Conservation (phyloP, 345 rosid species). For the Adansonia digitata region DNA sequence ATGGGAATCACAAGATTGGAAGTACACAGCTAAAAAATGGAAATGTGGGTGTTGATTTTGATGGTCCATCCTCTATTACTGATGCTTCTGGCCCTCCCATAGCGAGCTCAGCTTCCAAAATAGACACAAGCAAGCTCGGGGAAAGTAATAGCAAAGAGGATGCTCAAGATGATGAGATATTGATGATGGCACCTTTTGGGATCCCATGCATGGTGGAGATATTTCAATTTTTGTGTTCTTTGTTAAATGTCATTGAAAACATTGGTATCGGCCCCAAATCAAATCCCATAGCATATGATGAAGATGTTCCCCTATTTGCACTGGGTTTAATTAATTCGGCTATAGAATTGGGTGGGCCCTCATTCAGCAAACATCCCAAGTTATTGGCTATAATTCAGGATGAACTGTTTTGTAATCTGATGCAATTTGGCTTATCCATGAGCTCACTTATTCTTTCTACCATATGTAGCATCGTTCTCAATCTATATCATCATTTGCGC, state of each 20-base stretch:
- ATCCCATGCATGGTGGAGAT: slow-evolving; percentile 75
- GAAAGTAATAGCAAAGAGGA: slow-evolving; percentile 28
- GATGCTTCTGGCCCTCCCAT: slow-evolving; percentile 22
- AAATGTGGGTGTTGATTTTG: slow-evolving; percentile 21
- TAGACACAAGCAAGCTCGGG: slow-evolving; percentile 26
- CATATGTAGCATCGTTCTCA: slow-evolving; percentile 68
- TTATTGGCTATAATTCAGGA: slow-evolving; percentile 57
- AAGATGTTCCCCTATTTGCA: slow-evolving; percentile 78
- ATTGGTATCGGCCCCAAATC: slow-evolving; percentile 45
- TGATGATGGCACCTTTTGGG: slow-evolving; percentile 59
- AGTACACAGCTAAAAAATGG: slow-evolving; percentile 45
- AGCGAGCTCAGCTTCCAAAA: slow-evolving; percentile 20
- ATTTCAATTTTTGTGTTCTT: slow-evolving; percentile 60
- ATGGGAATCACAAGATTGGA: slow-evolving; percentile 30
- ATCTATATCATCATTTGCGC: slow-evolving; percentile 61
- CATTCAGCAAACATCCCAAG: slow-evolving; percentile 47
- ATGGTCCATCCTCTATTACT: slow-evolving; percentile 14
- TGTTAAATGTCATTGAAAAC: slow-evolving; percentile 52
- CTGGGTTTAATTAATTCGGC: slow-evolving; percentile 67
- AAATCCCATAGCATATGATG: slow-evolving; percentile 64
- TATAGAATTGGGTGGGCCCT: slow-evolving; percentile 57
- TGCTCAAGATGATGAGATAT: slow-evolving; percentile 33
- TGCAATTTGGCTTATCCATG: slow-evolving; percentile 76
- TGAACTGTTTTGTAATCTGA: slow-evolving; percentile 58
- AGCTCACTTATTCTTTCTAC: slow-evolving; percentile 75